Conservation (phyloP, 1,139 yeast species). For the Arxiozyma heterogenica region DNA sequence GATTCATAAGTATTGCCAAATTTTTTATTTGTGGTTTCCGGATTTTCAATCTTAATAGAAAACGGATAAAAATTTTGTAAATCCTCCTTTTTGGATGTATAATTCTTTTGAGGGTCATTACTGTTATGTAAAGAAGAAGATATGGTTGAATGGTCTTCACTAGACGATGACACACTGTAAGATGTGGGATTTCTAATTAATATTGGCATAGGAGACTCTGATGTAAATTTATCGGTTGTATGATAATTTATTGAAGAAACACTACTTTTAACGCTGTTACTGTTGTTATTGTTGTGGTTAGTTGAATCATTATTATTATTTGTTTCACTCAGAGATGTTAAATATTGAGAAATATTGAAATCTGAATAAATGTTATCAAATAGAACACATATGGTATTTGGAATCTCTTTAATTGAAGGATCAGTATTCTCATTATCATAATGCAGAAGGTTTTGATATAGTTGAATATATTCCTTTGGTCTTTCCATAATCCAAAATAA, state of each 20-base stretch:
- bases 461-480: constrained; percentile 22
- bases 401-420: constrained; percentile 6
- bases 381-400: constrained; percentile 5
- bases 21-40: neutral
- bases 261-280: neutral
- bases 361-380: constrained; percentile 15
- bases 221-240: neutral
- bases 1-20: neutral
- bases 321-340: constrained; percentile 6
- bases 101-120: neutral
- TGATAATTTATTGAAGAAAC: neutral
- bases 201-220: neutral
- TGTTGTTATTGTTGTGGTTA: neutral
- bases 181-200: neutral
- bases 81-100: neutral
- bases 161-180: constrained; percentile 1
- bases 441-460: constrained; percentile 10
- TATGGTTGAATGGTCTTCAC: neutral
- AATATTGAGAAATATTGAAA: constrained; percentile 11
- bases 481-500: constrained; percentile 28
- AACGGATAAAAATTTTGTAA: neutral
- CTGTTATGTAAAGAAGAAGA: neutral
- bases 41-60: neutral
- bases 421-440: constrained; percentile 5
- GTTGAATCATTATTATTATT: neutral